Evolutionary conservation across 2,329 filamentous ascomycete genomes (phyloP), one percentile per base, ranked within the genome.

Genomic region (Tolypocladium endophyticum): DNA sequence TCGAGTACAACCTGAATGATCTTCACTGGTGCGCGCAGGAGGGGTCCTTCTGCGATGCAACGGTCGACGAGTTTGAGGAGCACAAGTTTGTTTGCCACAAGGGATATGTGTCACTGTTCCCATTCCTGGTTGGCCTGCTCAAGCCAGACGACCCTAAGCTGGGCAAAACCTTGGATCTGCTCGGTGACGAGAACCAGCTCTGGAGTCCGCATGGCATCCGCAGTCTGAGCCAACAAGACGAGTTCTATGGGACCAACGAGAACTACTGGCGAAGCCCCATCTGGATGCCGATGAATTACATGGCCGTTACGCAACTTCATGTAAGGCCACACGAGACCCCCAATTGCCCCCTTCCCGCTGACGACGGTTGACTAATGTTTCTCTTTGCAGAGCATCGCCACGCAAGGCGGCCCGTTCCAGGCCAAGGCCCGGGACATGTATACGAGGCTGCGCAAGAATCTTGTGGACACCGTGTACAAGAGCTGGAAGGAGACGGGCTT

Each of bases 261-360:
- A 97, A 99, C 74, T 99, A 99, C 78, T 99, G 94, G 93, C 84
- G 92, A 63, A 89, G 90, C 64, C 92, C 94, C 0, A 83, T 97
- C 30, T 97, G 93, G 93, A 89, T 97, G 70, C 94, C 94, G 70
- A 92, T 97, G 65, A 97, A 97, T 76, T 97, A 96, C 73, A 79
- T 97, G 67, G 86, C 89, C 57, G 76, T 97, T 58, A 84, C 87
- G 65, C 86, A 90, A 69, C 84, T 97, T 36, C 80, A 87, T 65
- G 89, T 92, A 80, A 78, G 88, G 81, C n/a, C 33, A 23, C 30
- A 23, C 30, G 9, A 36, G 25, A 54, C 28, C 55, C 38, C 33
- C 57, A 41, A 50, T 14, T 25, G 52, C 28, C 14, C 25, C 25
- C 39, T 12, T 60, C 18, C 39, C 33, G 16, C 28, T 35, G 23